Evolutionary conservation across 2,329 filamentous ascomycete species (phyloP).

Genomic region (Trichoderma brevicompactum): DNA sequence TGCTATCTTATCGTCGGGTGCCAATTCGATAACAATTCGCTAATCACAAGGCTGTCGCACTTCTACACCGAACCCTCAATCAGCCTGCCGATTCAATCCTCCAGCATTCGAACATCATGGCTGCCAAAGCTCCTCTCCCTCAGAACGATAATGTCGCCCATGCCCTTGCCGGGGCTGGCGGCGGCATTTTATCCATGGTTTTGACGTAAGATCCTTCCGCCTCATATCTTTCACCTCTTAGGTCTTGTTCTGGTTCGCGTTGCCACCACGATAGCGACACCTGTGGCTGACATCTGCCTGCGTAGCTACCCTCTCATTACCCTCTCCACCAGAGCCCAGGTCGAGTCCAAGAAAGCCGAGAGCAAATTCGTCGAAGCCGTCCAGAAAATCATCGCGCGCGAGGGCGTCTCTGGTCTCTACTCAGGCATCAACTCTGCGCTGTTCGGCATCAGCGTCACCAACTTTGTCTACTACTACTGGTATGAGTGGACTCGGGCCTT

Average conservation of each 20-base stretch:
- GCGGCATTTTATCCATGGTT: slow-evolving; percentile 93
- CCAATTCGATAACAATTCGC: slow-evolving; percentile 1
- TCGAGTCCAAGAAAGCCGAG: slow-evolving; percentile 92
- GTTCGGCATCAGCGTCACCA: slow-evolving; percentile 97
- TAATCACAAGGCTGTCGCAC: background rate
- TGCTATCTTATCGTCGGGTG: background rate
- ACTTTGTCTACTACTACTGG: slow-evolving; percentile 99
- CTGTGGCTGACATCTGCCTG: background rate
- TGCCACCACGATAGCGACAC: background rate
- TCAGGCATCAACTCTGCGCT: slow-evolving; percentile 91
- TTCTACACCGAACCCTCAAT: background rate
- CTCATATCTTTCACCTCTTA: background rate
- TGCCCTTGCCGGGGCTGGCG: slow-evolving; percentile 88
- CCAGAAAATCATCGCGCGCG: slow-evolving; percentile 84
- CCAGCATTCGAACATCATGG: slow-evolving; percentile 34
- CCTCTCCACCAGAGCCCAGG: slow-evolving; percentile 94
- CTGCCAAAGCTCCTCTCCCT: slow-evolving; percentile 67
- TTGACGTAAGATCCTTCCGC: slow-evolving; percentile 69
- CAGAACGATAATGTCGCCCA: slow-evolving; percentile 97
- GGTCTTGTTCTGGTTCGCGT: background rate
- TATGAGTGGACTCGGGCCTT: slow-evolving; percentile 94
- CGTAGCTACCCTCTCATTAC: slow-evolving; percentile 92
- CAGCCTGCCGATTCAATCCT: background rate
- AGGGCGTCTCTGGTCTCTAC: slow-evolving; percentile 88
- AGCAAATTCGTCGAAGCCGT: slow-evolving; percentile 83